Conservation (phyloP, 2,329 filamentous ascomycete species). For the Alternaria brassicicola region DNA sequence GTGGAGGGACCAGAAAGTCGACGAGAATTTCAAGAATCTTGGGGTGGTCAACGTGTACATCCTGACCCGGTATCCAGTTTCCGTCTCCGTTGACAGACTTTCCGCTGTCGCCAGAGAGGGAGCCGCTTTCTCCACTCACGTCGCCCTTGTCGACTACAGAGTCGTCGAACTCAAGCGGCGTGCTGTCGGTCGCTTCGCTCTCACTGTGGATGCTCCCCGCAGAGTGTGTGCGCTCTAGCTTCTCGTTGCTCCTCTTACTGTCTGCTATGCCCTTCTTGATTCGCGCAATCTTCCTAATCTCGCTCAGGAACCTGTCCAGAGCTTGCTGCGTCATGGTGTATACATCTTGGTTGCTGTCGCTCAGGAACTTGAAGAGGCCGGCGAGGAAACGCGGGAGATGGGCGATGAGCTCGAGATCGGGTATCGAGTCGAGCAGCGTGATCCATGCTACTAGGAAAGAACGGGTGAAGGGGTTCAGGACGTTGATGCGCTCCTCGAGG, state of each 20-base stretch:
- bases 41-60: slow-evolving; percentile 91
- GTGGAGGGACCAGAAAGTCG: slow-evolving; percentile 80
- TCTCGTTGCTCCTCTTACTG: slow-evolving; percentile 72
- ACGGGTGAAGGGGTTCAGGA: slow-evolving; percentile 91
- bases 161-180: slow-evolving; percentile 48
- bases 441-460: slow-evolving; percentile 98
- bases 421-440: slow-evolving; percentile 91
- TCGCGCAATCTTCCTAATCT: slow-evolving; percentile 92
- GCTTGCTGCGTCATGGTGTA: slow-evolving; percentile 89
- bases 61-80: slow-evolving; percentile 97
- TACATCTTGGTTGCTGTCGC: slow-evolving; percentile 91
- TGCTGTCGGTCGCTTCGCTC: slow-evolving; percentile 65
- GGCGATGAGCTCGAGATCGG: slow-evolving; percentile 91
- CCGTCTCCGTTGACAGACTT: slow-evolving; percentile 68
- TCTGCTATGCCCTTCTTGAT: slow-evolving; percentile 92
- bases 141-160: slow-evolving; percentile 60
- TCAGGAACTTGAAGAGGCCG: slow-evolving; percentile 88
- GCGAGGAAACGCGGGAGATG: slow-evolving; percentile 91
- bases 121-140: slow-evolving; percentile 47
- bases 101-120: slow-evolving; percentile 44
- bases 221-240: slow-evolving; percentile 71
- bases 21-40: slow-evolving; percentile 92
- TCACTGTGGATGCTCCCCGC: slow-evolving; percentile 58
- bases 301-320: slow-evolving; percentile 85
- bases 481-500: slow-evolving; percentile 90